These are phyloP conservation scores for Ceratocystis colombiana DNA, from an alignment of 2,329 filamentous ascomycete genomes.

Conservation along the genomic window DNA sequence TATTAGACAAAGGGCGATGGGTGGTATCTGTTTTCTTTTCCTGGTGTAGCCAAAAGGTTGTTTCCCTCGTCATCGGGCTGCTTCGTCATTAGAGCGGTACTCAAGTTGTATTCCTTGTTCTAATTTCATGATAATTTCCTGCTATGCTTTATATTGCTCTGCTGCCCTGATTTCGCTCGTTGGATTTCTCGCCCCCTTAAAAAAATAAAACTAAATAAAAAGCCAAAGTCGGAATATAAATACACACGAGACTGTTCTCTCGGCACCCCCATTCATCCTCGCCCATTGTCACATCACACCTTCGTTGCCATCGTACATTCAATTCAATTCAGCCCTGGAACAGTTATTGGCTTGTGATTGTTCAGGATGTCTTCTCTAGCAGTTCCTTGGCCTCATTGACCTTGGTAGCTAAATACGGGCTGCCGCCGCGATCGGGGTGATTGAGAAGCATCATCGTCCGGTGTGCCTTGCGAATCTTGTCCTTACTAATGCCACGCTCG, in stretches of 20 bases:
- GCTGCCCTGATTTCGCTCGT: too few species aligned
- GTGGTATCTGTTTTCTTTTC: too few species aligned
- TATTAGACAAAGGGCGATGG: neutral
- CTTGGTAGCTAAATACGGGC: conserved; percentile 92
- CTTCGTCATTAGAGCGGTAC: too few species aligned
- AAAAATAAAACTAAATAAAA: conserved; percentile 3
- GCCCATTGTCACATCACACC: too few species aligned
- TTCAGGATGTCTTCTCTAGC: conserved; percentile 58
- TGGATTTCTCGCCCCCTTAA: neutral
- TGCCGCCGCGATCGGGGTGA: conserved; percentile 93
- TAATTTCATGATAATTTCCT: too few species aligned
- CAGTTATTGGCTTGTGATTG: conserved; percentile 18
- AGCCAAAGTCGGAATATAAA: conserved; percentile 13
- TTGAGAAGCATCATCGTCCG: conserved; percentile 93
- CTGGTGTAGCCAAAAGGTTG: too few species aligned
- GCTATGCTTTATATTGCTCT: too few species aligned
- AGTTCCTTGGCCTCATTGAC: conserved; percentile 98
- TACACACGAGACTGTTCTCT: conserved; percentile 20
- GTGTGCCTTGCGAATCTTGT: conserved; percentile 91
- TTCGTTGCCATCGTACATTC: too few species aligned
- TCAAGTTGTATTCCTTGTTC: too few species aligned
- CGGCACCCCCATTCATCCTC: neutral
- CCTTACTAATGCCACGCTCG: conserved; percentile 77
- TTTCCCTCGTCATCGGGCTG: too few species aligned
- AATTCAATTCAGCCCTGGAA: too few species aligned